Evolutionary conservation across 2,329 filamentous ascomycete species (phyloP).

Genomic region (Colletotrichum chlorophyti): DNA sequence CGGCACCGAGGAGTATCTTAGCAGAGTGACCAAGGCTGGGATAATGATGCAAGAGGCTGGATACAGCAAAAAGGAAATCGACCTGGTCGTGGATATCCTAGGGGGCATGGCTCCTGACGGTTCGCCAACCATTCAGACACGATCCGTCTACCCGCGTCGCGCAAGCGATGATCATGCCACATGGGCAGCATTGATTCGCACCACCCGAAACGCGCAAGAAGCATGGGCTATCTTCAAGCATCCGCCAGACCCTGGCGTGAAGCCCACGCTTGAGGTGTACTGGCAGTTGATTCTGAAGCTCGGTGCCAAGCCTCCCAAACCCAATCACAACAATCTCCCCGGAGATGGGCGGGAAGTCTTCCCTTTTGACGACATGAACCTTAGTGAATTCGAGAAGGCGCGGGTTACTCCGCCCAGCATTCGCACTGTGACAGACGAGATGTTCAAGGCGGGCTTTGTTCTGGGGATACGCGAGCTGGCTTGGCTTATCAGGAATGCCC

Average conservation of each 20-base stretch:
- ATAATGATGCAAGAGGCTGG: conserved; percentile 63
- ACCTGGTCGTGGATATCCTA: conserved; percentile 57
- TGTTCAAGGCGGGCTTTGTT: conserved; percentile 56
- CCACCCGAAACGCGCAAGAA: conserved; percentile 67
- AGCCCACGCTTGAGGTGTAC: conserved; percentile 55
- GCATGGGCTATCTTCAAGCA: conserved; percentile 61
- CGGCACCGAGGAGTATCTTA: conserved; percentile 58
- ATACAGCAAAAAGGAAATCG: conserved; percentile 53
- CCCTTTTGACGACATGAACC: conserved; percentile 50
- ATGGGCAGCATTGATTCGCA: conserved; percentile 64
- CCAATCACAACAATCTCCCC: conserved; percentile 26
- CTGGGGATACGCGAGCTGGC: conserved; percentile 30
- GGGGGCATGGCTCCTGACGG: conserved; percentile 58
- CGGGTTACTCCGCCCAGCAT: conserved; percentile 66
- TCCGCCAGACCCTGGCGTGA: conserved; percentile 40
- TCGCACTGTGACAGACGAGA: conserved; percentile 63
- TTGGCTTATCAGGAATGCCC: conserved; percentile 16
- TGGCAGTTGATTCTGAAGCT: conserved; percentile 68
- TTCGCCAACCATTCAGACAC: conserved; percentile 63
- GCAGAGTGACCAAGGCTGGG: conserved; percentile 59
- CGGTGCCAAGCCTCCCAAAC: conserved; percentile 40
- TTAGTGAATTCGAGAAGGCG: conserved; percentile 69
- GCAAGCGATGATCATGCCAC: conserved; percentile 19
- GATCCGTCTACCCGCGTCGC: conserved; percentile 8
- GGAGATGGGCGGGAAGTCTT: conserved; percentile 41